Percentiles rank a stretch among this genome's conserved stretches.
These are phyloP conservation scores for Coniella vitis DNA, from an alignment of 2,329 filamentous ascomycete species.

Conservation along the genomic window DNA sequence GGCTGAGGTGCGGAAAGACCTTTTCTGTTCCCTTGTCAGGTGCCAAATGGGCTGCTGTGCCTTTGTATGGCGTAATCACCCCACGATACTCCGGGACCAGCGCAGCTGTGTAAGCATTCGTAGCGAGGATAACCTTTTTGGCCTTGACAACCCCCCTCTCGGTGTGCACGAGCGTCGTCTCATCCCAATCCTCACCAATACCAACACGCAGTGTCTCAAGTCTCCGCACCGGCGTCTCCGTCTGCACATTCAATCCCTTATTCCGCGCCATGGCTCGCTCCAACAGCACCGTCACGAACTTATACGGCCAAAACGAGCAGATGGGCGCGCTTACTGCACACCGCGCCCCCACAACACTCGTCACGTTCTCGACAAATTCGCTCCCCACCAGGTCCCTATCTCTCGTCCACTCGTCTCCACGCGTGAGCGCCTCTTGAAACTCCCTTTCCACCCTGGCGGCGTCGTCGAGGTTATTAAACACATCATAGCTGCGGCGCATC, in stretches of 20 bases:
- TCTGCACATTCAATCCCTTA: constrained; percentile 6
- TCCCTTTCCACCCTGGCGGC: not conserved
- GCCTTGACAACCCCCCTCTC: constrained; percentile 2
- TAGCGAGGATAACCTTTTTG: constrained; percentile 9
- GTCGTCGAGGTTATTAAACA: constrained; percentile 3
- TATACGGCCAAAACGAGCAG: constrained; percentile 14
- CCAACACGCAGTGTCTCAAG: too few species aligned
- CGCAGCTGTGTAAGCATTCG: constrained; percentile 10
- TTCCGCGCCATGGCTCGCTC: constrained; percentile 6
- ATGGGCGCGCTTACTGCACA: constrained; percentile 6
- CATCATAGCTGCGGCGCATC: constrained; percentile 11
- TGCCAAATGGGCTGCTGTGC: constrained; percentile 13
- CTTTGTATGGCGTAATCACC: constrained; percentile 11
- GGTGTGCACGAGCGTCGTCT: constrained; percentile 3
- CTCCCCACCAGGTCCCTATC: constrained; percentile 5
- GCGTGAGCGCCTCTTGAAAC: constrained; percentile 4
- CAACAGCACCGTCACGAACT: constrained; percentile 12
- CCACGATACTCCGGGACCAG: constrained; percentile 9
- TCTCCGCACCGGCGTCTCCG: constrained; percentile 10
- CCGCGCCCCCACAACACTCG: constrained; percentile 7
- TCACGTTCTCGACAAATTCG: constrained; percentile 9
- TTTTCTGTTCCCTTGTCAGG: not conserved
- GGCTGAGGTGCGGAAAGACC: constrained; percentile 12
- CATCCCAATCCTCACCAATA: not conserved
- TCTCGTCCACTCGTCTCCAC: constrained; percentile 8